phyloP scores from a whole-genome alignment of 768 basidiomycete genomes.

The Arthromyces matolae region DNA sequence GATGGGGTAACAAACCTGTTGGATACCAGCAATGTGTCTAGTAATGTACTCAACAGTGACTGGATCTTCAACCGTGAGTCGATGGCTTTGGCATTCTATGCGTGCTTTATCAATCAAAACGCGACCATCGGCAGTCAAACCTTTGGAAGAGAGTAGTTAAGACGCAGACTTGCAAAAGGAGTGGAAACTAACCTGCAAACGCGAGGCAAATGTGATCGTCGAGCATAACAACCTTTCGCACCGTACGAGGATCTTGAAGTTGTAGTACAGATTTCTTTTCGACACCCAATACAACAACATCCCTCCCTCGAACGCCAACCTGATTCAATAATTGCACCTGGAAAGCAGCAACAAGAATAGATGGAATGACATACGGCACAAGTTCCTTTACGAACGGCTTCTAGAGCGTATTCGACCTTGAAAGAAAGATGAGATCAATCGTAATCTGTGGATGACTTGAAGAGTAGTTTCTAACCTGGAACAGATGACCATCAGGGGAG shows the following conservation, averaged over 20 bases:
- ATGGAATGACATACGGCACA: constrained; percentile 70
- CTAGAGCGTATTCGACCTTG: constrained; percentile 99
- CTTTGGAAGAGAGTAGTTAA: constrained; percentile 38
- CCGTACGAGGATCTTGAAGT: constrained; percentile 96
- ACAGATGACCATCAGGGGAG: constrained; percentile 97
- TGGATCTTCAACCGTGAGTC: constrained; percentile 95
- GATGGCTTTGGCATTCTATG: constrained; percentile 96
- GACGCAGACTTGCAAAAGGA: not conserved
- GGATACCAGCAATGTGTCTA: constrained; percentile 96
- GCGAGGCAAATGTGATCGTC: constrained; percentile 97
- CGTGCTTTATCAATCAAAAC: constrained; percentile 98
- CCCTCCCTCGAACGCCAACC: constrained; percentile 95
- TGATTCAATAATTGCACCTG: constrained; percentile 24
- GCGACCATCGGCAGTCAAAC: constrained; percentile 95
- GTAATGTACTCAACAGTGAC: constrained; percentile 99
- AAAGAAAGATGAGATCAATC: constrained; percentile 21
- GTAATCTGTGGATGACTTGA: constrained; percentile 12
- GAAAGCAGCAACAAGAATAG: constrained; percentile 6
- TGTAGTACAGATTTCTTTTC: constrained; percentile 99
- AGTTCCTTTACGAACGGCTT: constrained; percentile 95
- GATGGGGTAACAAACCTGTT: constrained; percentile 70
- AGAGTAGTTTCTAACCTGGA: constrained; percentile 63
- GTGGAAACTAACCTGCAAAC: constrained; percentile 77
- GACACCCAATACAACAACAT: constrained; percentile 94
- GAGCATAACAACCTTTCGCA: constrained; percentile 96